phyloP scores from a whole-genome alignment of 345 rosid species.

The Microcos paniculata region DNA sequence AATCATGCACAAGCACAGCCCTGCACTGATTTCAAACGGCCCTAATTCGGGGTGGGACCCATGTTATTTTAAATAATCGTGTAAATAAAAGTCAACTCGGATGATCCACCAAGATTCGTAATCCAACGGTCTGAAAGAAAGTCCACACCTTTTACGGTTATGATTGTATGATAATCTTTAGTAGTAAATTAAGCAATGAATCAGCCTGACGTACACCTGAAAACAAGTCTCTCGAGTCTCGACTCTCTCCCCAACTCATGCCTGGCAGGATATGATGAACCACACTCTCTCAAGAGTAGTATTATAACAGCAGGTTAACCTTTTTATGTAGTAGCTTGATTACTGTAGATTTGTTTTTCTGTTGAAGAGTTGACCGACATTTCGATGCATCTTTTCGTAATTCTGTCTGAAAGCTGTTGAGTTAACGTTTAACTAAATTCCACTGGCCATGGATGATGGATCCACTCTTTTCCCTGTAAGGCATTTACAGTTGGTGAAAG shows the following conservation, averaged over 20 bases:
- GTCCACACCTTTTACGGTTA: neutral
- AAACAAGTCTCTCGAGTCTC: neutral
- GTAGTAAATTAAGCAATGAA: neutral
- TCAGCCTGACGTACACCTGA: neutral
- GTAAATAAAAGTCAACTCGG: neutral
- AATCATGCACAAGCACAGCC: neutral
- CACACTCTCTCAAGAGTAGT: neutral
- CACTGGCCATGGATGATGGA: neutral
- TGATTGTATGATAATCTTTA: neutral
- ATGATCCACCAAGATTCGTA: neutral
- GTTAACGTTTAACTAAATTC: neutral
- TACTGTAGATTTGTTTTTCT: neutral
- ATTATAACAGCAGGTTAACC: no score
- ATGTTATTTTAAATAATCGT: neutral
- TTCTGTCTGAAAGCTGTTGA: neutral
- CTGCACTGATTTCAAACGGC: neutral
- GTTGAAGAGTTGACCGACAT: neutral
- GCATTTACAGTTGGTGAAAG: neutral
- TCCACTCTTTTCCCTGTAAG: neutral
- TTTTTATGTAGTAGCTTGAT: neutral
- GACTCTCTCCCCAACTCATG: constrained; percentile 4
- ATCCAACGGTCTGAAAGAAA: neutral
- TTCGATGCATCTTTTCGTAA: neutral
- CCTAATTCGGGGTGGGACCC: neutral
- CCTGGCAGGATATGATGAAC: constrained; percentile 12